Base-by-base conservation (phyloP, 2,329 filamentous ascomycete genomes). In the Arthrobotrys entomopaga region DNA sequence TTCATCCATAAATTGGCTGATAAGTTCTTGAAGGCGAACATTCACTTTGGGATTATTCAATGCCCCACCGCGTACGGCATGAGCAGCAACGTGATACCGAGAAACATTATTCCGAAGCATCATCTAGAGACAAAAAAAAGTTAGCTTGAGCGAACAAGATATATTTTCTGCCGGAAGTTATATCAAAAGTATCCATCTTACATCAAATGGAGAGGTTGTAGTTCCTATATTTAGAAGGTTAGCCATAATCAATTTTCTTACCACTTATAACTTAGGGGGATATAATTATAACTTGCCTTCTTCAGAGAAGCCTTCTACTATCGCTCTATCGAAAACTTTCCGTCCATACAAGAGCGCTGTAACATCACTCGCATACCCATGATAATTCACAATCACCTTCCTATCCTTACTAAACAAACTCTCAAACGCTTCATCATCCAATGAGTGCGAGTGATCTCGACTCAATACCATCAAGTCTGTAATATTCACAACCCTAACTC, bases 201-300 rank as follows among this genome's bases (percentile, higher is more conserved):
- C 76, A 61, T 90, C 86, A 77, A 90, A 90, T 1, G 88, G 88
- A 1, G 88, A 90, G 0, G 88, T 90, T 0, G 88, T 90, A 60
- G 83, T 64, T 22, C 65, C 65, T 70, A 42, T 2, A 16, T 50
- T 50, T 6, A 56, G 11, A 1, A 10, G 1, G 13, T 40, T 38
- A 57, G 38, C 5, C 87, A 0, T n/a, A 67, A 3, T 16, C 8
- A 50, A 20, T 49, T 24, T 46, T 5, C 40, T 43, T 43, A 15
- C 16, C 8, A n/a, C 13, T 40, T 58, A 11, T 58, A 43, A 57
- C 3, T 8, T 16, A 48, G 11, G 13, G 16, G 10, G 26, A 54
- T 50, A 42, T 6, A 70, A n/a, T n/a, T n/a, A n/a, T n/a, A n/a
- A n/a, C n/a, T n/a, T n/a, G n/a, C 88, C 88, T 79, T 90, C 88